Conservation (phyloP, 257 asterid genomes). For the Scutellaria barbata region DNA sequence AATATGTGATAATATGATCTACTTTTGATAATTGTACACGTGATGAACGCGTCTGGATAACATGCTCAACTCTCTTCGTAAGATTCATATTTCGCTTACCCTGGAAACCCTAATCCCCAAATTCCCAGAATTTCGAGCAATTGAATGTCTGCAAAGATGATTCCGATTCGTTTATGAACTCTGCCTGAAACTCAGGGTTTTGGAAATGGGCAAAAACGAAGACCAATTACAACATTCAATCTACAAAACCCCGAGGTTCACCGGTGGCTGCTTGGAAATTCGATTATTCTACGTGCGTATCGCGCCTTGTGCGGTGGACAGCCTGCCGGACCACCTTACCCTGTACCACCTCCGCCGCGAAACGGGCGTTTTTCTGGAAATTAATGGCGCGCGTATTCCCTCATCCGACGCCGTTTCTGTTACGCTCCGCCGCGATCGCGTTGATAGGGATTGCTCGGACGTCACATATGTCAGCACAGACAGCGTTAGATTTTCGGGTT, state of each 20-base stretch:
- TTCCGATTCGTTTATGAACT: slow-evolving; percentile 11
- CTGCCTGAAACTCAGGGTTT: slow-evolving; percentile 19
- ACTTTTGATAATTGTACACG: not conserved
- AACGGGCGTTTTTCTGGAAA: slow-evolving; percentile 57
- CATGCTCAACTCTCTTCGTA: slow-evolving; percentile 6
- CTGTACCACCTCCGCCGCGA: slow-evolving; percentile 72
- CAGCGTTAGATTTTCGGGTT: slow-evolving; percentile 63
- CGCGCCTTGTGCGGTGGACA: slow-evolving; percentile 58
- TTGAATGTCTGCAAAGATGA: slow-evolving; percentile 13
- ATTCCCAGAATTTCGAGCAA: not conserved
- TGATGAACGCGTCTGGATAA: slow-evolving; percentile 23
- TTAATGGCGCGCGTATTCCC: slow-evolving; percentile 63
- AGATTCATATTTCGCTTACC: not conserved
- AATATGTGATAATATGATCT: no score
- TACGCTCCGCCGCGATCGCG: slow-evolving; percentile 70
- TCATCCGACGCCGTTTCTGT: slow-evolving; percentile 60
- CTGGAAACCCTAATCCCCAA: slow-evolving; percentile 31
- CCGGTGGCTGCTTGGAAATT: slow-evolving; percentile 69
- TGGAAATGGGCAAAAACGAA: slow-evolving; percentile 50
- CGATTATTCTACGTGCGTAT: slow-evolving; percentile 72
- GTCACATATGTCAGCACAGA: slow-evolving; percentile 74
- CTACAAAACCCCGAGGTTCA: slow-evolving; percentile 53
- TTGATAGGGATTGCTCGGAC: slow-evolving; percentile 67
- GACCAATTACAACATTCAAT: slow-evolving; percentile 49
- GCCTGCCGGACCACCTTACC: slow-evolving; percentile 59